Conservation (phyloP, 1,284 basidiomycete species). For the Trametes versicolor region DNA sequence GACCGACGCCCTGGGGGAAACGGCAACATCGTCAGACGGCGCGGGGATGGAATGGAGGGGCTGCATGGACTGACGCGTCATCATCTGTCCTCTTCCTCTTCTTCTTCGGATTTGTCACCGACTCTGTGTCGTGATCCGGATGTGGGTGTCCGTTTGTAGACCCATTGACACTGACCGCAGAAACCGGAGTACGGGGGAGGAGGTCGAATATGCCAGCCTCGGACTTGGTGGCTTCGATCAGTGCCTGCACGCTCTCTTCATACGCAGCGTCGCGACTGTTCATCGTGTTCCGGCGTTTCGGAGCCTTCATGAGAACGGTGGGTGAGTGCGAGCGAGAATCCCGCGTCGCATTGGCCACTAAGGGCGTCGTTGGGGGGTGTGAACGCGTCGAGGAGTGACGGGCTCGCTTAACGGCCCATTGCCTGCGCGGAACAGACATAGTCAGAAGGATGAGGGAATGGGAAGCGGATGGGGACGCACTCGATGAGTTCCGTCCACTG, state of each 20-base stretch:
- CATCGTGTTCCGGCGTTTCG: slow-evolving; percentile 95
- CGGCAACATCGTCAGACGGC: slow-evolving; percentile 28
- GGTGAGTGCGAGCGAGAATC: slow-evolving; percentile 83
- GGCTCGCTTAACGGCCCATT: slow-evolving; percentile 61
- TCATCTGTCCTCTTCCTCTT: slow-evolving; percentile 81
- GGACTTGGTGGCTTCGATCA: slow-evolving; percentile 76
- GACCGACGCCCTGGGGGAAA: slow-evolving; percentile 56
- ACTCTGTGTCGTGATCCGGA: slow-evolving; percentile 57
- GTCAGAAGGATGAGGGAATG: slow-evolving; percentile 21
- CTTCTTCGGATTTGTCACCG: slow-evolving; percentile 57
- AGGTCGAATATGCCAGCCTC: slow-evolving; percentile 64
- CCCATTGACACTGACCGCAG: slow-evolving; percentile 33
- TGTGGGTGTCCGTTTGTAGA: slow-evolving; percentile 44
- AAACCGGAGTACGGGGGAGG: slow-evolving; percentile 38
- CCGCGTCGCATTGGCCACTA: slow-evolving; percentile 54
- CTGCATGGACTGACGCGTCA: slow-evolving; percentile 62
- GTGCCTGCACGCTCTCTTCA: slow-evolving; percentile 80
- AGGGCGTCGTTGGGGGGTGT: slow-evolving; percentile 44
- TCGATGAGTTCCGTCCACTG: slow-evolving; percentile 82
- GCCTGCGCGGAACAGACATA: slow-evolving; percentile 52
- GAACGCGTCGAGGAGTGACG: slow-evolving; percentile 73
- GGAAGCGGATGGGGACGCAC: slow-evolving; percentile 52
- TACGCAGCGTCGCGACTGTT: slow-evolving; percentile 96
- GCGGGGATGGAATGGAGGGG: slow-evolving; percentile 14
- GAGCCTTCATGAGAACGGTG: slow-evolving; percentile 62